Percentiles rank a stretch among this genome's conserved stretches.
These are phyloP conservation scores for Cryptomeria japonica DNA, from an alignment of 75 land plant species.

Conservation along the genomic window DNA sequence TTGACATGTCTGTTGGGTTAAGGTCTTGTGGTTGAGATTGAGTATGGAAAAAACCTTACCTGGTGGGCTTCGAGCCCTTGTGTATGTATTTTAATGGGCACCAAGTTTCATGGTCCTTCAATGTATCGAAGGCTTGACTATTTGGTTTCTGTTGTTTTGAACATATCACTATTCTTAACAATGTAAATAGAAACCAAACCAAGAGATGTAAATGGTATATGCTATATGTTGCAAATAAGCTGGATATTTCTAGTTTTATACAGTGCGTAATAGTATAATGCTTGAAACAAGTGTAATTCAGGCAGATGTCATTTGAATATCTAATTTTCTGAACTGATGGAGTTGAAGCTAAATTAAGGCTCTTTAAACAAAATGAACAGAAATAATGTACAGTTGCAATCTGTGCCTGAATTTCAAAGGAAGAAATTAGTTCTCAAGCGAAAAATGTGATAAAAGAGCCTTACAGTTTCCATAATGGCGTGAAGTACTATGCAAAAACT, in stretches of 20 bases:
- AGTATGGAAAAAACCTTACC: not conserved
- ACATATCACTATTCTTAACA: not conserved
- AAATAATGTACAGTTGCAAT: not conserved
- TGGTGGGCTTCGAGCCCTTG: not conserved
- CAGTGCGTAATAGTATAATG: not conserved
- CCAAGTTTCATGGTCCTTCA: not conserved
- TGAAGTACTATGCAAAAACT: not conserved
- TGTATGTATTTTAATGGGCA: not conserved
- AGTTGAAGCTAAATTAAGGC: not conserved
- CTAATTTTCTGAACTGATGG: not conserved
- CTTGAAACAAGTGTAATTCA: no score
- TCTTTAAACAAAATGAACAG: no score
- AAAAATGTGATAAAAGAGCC: no score
- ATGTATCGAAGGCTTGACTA: not conserved
- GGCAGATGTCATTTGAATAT: not conserved
- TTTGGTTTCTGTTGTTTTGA: not conserved
- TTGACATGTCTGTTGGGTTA: not conserved
- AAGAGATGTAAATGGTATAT: not conserved
- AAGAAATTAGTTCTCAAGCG: not conserved
- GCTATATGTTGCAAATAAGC: not conserved
- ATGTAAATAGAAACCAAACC: not conserved
- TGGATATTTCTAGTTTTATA: not conserved
- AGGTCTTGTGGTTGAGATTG: slow-evolving; percentile 6
- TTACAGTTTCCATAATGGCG: not conserved
- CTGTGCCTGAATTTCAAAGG: not conserved